A percentile compares a stretch with the other conserved stretches of the same genome.
phyloP scores from a whole-genome alignment of 2,329 filamentous ascomycete genomes.

The Parastagonospora nodorum region DNA sequence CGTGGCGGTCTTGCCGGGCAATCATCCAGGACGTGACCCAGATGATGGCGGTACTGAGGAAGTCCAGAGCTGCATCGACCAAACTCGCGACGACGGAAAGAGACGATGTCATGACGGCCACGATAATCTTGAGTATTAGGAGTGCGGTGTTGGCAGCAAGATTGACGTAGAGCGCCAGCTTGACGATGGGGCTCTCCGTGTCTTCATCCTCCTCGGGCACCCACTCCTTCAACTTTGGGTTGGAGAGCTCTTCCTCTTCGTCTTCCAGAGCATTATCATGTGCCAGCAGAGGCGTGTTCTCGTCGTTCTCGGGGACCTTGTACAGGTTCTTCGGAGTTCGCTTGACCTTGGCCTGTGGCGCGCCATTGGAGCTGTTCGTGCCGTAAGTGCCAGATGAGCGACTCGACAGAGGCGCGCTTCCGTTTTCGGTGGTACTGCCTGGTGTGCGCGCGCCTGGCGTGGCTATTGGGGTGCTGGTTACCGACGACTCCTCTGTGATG shows the following conservation, averaged over 20 bases:
- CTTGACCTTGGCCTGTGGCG: constrained; percentile 39
- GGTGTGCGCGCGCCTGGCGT: constrained; percentile 24
- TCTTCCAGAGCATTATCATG: constrained; percentile 52
- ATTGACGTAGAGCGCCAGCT: constrained; percentile 87
- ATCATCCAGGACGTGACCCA: constrained; percentile 79
- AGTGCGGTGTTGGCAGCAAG: constrained; percentile 77
- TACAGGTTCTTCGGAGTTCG: constrained; percentile 83
- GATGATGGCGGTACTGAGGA: constrained; percentile 80
- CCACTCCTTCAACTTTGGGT: constrained; percentile 67
- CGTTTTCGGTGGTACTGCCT: constrained; percentile 17
- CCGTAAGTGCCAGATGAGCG: constrained; percentile 41
- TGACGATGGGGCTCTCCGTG: constrained; percentile 75
- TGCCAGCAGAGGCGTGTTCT: constrained; percentile 67
- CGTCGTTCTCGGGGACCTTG: constrained; percentile 64
- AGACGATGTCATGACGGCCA: constrained; percentile 77
- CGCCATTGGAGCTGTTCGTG: constrained; percentile 22
- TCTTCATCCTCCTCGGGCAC: constrained; percentile 73
- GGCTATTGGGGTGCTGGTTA: constrained; percentile 19
- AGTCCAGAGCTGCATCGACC: constrained; percentile 80
- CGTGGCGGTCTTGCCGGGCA: constrained; percentile 72
- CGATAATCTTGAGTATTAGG: constrained; percentile 75
- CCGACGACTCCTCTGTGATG: constrained; percentile 70
- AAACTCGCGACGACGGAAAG: constrained; percentile 80
- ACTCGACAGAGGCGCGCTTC: constrained; percentile 14
- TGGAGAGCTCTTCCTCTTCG: constrained; percentile 47